These are phyloP conservation scores for Calonectria pseudoreteaudii DNA, from an alignment of 2,329 filamentous ascomycete species.

Conservation along the genomic window DNA sequence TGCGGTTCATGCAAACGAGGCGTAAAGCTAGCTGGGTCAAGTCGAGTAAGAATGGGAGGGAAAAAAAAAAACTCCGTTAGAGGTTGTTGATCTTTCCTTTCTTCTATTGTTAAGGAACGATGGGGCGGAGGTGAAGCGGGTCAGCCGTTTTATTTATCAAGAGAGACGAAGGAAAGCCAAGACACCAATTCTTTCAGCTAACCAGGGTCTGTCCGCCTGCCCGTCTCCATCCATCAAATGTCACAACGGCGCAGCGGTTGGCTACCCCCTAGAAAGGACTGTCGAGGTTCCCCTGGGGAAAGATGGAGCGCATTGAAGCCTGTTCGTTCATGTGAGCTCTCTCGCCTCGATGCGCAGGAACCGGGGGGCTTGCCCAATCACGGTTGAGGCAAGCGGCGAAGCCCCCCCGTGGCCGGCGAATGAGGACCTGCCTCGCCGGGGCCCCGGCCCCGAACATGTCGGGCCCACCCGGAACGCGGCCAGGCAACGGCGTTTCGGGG, in stretches of 20 bases:
- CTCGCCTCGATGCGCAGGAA: neutral
- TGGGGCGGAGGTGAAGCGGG: neutral
- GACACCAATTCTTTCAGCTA: neutral
- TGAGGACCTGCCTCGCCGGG: neutral
- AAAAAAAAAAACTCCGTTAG: neutral
- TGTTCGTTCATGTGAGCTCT: neutral
- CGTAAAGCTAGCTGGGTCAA: neutral
- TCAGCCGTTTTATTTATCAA: neutral
- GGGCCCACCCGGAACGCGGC: conserved; percentile 29
- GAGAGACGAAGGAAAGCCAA: neutral
- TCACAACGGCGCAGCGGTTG: neutral
- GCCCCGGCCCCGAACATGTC: neutral
- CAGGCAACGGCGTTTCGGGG: conserved; percentile 27
- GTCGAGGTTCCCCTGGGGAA: neutral
- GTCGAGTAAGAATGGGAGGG: neutral
- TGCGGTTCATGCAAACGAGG: neutral
- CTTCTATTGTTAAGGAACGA: neutral
- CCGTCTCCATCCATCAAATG: neutral
- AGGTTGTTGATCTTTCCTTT: neutral
- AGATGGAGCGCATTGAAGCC: neutral
- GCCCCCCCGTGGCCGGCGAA: conserved; percentile 15
- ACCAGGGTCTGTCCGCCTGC: neutral
- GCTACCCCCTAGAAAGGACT: neutral
- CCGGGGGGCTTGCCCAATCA: conserved; percentile 18
- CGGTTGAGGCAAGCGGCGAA: conserved; percentile 32